Percentiles rank a stretch among this genome's conserved stretches.
Evolutionary conservation across 1,284 basidiomycete genomes (phyloP).

Genomic region (Tremellales sp.): DNA sequence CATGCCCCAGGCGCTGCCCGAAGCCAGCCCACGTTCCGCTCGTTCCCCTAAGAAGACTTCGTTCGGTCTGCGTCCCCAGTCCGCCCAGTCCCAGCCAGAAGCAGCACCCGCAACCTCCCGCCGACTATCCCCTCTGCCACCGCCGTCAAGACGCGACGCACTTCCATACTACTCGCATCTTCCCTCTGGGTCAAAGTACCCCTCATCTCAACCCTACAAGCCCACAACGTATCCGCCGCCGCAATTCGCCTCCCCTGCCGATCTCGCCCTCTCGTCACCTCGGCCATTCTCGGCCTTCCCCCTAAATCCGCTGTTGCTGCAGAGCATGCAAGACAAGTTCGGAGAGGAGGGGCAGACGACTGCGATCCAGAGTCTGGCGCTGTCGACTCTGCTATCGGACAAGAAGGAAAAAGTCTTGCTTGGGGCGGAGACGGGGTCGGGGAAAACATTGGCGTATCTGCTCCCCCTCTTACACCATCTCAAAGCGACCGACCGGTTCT

Average conservation of each 20-base stretch:
- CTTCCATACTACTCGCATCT: constrained; percentile 2
- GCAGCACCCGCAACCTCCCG: background rate
- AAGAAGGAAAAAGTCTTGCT: constrained; percentile 51
- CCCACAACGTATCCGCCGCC: constrained; percentile 12
- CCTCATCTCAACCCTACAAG: constrained; percentile 13
- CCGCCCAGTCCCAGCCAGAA: background rate
- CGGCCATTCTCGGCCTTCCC: constrained; percentile 23
- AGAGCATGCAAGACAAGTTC: constrained; percentile 57
- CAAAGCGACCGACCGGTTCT: constrained; percentile 55
- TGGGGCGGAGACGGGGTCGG: constrained; percentile 82
- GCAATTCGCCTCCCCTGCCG: constrained; percentile 5
- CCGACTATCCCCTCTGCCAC: constrained; percentile 2
- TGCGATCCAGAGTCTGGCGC: constrained; percentile 67
- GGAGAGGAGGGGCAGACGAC: constrained; percentile 53
- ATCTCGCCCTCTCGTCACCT: constrained; percentile 12
- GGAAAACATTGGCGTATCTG: constrained; percentile 85
- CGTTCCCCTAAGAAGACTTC: constrained; percentile 1
- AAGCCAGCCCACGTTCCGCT: background rate
- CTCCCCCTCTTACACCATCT: constrained; percentile 73
- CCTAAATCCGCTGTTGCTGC: constrained; percentile 60
- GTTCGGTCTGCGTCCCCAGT: too few species aligned
- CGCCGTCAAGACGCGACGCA: background rate
- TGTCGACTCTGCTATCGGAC: constrained; percentile 49
- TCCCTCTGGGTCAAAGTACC: constrained; percentile 7
- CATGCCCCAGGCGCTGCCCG: too few species aligned